phyloP scores from a whole-genome alignment of 805 yeast genomes.

The Tetrapisispora phaffii region DNA sequence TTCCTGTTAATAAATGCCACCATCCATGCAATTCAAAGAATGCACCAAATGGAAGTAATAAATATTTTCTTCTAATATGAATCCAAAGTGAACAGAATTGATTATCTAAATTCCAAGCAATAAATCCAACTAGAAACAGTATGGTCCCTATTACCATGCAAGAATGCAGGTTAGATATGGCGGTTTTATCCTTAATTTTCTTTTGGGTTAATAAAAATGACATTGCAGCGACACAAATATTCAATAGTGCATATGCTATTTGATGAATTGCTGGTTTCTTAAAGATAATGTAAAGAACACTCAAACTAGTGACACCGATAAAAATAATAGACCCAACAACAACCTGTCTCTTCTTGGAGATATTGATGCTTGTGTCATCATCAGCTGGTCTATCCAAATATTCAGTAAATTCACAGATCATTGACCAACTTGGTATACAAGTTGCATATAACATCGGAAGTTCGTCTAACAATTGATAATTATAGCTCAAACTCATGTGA shows the following conservation, averaged over 20 bases:
- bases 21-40: conserved; percentile 88
- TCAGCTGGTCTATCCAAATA: conserved; percentile 3
- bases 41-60: conserved; percentile 72
- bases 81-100: conserved; percentile 60
- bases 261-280: conserved; percentile 87
- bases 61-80: conserved; percentile 48
- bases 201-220: conserved; percentile 43
- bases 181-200: conserved; percentile 45
- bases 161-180: conserved; percentile 40
- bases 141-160: conserved; percentile 51
- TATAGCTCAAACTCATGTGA: conserved; percentile 87
- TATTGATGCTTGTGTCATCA: not conserved
- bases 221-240: conserved; percentile 56
- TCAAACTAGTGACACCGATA: conserved; percentile 6
- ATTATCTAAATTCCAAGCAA: conserved; percentile 84
- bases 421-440: conserved; percentile 83
- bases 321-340: conserved; percentile 10
- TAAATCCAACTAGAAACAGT: conserved; percentile 63
- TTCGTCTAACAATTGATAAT: conserved; percentile 84
- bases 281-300: conserved; percentile 51
- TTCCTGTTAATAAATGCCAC: conserved; percentile 89
- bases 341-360: conserved; percentile 5
- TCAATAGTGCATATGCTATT: conserved; percentile 68
- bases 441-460: conserved; percentile 96
- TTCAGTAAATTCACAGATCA: conserved; percentile 47